Evolutionary conservation across 2,329 filamentous ascomycete species (phyloP).

Genomic region (Epichloe coenophiala): DNA sequence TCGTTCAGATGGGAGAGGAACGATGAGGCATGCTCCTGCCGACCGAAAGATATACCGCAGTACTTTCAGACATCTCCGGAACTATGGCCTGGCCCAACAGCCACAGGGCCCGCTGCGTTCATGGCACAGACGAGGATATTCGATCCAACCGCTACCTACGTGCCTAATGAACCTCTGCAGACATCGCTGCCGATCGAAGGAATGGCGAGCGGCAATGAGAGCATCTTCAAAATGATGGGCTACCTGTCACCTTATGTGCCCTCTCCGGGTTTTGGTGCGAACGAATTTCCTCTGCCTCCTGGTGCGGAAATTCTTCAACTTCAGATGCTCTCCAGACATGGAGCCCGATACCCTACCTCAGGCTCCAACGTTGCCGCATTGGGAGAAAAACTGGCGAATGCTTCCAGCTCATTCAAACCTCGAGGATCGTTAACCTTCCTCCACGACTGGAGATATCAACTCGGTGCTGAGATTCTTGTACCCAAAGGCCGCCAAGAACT

Average conservation of each 20-base stretch:
- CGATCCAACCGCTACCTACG: conserved; percentile 49
- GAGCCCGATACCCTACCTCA: conserved; percentile 57
- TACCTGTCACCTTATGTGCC: conserved; percentile 55
- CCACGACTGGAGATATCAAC: conserved; percentile 52
- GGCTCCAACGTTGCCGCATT: conserved; percentile 41
- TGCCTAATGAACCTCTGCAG: conserved; percentile 57
- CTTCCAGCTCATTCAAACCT: conserved; percentile 38
- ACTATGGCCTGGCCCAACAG: conserved; percentile 50
- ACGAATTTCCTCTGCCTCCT: conserved; percentile 54
- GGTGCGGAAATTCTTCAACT: conserved; percentile 58
- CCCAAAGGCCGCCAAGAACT: conserved; percentile 60
- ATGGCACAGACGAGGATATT: conserved; percentile 58
- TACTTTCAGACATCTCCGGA: conserved; percentile 51
- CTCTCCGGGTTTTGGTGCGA: conserved; percentile 59
- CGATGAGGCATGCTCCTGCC: conserved; percentile 16
- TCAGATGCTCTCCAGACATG: conserved; percentile 60
- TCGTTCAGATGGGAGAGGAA: conserved; percentile 11
- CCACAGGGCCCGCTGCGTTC: conserved; percentile 57
- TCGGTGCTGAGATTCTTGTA: conserved; percentile 60
- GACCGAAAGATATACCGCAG: conserved; percentile 36
- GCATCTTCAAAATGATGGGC: conserved; percentile 60
- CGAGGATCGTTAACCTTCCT: conserved; percentile 50
- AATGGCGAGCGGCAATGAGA: conserved; percentile 39
- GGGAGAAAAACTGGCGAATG: conserved; percentile 43
- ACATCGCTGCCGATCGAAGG: conserved; percentile 55